Base-by-base conservation (phyloP, 73 alveolate genomes). In the Vitrella brassicaformis region DNA sequence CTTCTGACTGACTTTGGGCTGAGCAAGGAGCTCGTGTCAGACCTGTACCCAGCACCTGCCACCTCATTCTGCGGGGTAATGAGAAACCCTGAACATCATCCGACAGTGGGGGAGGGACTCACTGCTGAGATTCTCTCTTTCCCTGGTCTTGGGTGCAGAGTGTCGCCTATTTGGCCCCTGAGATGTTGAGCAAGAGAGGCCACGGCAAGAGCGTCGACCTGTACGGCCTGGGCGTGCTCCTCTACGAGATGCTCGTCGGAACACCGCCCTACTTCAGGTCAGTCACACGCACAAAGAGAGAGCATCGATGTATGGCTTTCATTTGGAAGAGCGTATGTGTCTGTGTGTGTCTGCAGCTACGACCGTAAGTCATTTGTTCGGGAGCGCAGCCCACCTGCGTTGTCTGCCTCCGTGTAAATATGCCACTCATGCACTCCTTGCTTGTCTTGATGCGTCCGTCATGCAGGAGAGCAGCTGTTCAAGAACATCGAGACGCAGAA, bases 1-100 rank as follows among this genome's bases (percentile, higher is more conserved):
- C 71, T 85, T 86, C 83, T 94, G 67, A 92, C 98, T 0, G 98
- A 94, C 85, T 94, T 94, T 82, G 98, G 98, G 14, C 92, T 94
- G 65, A 88, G 96, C 27, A 82, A 94, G 78, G 98, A 89, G 82
- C 94, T 94, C 14, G 92, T 92, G n/a, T n/a, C n/a, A n/a, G n/a
- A n/a, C n/a, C n/a, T n/a, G n/a, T n/a, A n/a, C n/a, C n/a, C n/a
- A n/a, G n/a, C n/a, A n/a, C n/a, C n/a, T n/a, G n/a, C n/a, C n/a
- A n/a, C n/a, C n/a, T n/a, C n/a, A n/a, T n/a, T 26, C 81, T 81
- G 64, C 22, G 22, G 7, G 22, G 7, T 7, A 9, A 9, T 39
- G 64, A 39, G 64, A 7, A 7, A 39, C 64, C 64, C 64, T 14
- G 64, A 39, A 7, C 14, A 9, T 9, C 14, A 9, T 9, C 14